Evolutionary conservation across 2,329 filamentous ascomycete species (phyloP), one percentile per base, ranked within the genome.

Genomic region (Sphaerostilbella broomeana): DNA sequence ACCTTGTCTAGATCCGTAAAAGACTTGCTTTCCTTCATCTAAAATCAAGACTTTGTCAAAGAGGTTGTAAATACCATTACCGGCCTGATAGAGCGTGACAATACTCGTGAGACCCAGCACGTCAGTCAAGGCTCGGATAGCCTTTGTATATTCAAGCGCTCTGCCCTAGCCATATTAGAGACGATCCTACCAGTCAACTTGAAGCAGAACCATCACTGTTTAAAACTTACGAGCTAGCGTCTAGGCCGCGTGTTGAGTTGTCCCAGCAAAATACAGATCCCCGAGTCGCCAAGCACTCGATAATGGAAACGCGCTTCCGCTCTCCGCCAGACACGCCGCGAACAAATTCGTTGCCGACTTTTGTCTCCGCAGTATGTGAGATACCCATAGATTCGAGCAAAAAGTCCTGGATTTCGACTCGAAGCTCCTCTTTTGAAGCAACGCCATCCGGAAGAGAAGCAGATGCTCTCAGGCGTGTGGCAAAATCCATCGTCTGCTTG

Each of bases 41-140:
- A 85, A 67, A 8, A 84, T 71, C 0, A 84, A 64, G 0, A 83
- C 78, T 52, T 84, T 84, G 54, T 84, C 79, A 53, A 84, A 84
- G 0, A 79, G 66, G 16, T 81, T 64, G 54, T 81, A 83, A 42
- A 85, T 83, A 18, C 72, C 77, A 38, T 85, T 81, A 5, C 78
- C 77, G 3, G 81, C 80, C 52, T 84, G 81, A 53, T 85, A 85
- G 0, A 84, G 65, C 0, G 78, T 81, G 10, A 81, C 75, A 31
- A 82, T 74, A 1, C 75, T 72, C 0, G 76, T 63, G 4, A 80
- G 60, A 0, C 75, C 74, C 4, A 75, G 60, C 1, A 78, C 68
- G 45, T 83, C 76, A 0, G 79, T 82, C 69, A 83, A 65, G 4
- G 75, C 71, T 5, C 79, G 65, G n/a, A 84, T 59, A 2, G 74